These are phyloP conservation scores for Botryotinia calthae DNA, from an alignment of 2,329 filamentous ascomycete species.

Conservation along the genomic window DNA sequence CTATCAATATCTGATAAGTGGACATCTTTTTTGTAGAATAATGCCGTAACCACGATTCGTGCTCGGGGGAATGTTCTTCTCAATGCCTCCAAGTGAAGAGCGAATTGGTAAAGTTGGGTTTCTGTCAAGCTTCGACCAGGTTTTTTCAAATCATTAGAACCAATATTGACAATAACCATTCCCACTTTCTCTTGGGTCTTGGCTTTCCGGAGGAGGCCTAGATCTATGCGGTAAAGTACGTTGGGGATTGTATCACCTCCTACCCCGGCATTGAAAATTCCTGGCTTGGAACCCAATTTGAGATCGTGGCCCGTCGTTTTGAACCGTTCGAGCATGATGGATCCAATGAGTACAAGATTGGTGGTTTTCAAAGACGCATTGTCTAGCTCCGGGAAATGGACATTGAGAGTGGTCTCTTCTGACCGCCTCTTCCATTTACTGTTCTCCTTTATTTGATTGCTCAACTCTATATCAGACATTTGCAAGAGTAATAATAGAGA, in stretches of 20 bases:
- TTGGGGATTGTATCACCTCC: conserved; percentile 24
- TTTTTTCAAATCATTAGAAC: conserved; percentile 23
- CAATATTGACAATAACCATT: conserved; percentile 21
- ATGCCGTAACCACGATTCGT: conserved; percentile 18
- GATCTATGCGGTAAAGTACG: conserved; percentile 20
- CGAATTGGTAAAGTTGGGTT: neutral
- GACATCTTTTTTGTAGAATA: conserved; percentile 23
- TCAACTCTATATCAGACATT: conserved; percentile 2
- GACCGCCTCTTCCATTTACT: conserved; percentile 12
- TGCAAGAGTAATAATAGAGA: neutral
- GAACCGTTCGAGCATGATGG: conserved; percentile 24
- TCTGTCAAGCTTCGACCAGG: conserved; percentile 12
- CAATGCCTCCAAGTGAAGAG: conserved; percentile 19
- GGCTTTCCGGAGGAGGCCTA: conserved; percentile 7
- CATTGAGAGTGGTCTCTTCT: conserved; percentile 13
- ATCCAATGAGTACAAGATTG: conserved; percentile 20
- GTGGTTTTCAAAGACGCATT: neutral
- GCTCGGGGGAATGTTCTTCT: conserved; percentile 7
- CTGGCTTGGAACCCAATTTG: neutral
- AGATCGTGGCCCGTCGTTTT: conserved; percentile 19
- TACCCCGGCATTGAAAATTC: conserved; percentile 24
- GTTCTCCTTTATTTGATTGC: conserved; percentile 5
- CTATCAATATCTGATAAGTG: conserved; percentile 13
- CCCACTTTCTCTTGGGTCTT: conserved; percentile 9
- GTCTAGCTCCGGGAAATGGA: conserved; percentile 12